Evolutionary conservation across 2,329 filamentous ascomycete genomes (phyloP), one percentile per base, ranked within the genome.

Genomic region (Fusarium sp.): DNA sequence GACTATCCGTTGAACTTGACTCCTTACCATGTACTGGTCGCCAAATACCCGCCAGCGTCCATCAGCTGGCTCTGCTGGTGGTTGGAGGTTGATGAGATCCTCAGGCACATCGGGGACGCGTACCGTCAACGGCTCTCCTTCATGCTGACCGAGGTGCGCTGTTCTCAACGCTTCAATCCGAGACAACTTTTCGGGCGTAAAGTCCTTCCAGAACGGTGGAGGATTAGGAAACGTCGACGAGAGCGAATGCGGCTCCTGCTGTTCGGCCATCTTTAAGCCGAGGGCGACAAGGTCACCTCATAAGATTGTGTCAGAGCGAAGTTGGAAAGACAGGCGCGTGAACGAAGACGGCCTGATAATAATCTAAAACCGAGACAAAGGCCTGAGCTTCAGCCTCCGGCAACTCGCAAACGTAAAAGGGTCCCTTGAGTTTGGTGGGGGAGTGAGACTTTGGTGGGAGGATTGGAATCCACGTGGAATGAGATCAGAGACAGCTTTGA

Each of bases 171-270:
- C 81, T 7, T 85, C 82, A 64, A 89, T 83, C 5, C 90, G 90
- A 15, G 89, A 84, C 62, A 94, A 79, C 79, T 96, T 97, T 32
- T 93, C 90, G 4, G 90, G 82, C 0, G 94, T 98, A 84, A 98
- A 98, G 81, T 94, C 89, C 76, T 93, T 92, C 91, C 94, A 98
- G 85, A 98, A 97, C 1, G 93, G 92, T 30, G 97, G 97, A 30
- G 97, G 97, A 62, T 93, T 90, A 27, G 97, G 96, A 81, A 95
- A 98, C 45, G 92, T 90, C 27, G 93, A 90, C 30, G 91, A 87
- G 77, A 88, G 82, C 56, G 86, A 85, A 38, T 83, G 81, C 11
- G 84, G 79, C 67, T 85, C 85, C 68, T 87, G 86, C 70, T 87
- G 86, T 62, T 85, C 91, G 67, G 90, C 90, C 92, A 94, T 94